Evolutionary conservation across 2,329 filamentous ascomycete genomes (phyloP).

Genomic region (Fusarium scirpi): DNA sequence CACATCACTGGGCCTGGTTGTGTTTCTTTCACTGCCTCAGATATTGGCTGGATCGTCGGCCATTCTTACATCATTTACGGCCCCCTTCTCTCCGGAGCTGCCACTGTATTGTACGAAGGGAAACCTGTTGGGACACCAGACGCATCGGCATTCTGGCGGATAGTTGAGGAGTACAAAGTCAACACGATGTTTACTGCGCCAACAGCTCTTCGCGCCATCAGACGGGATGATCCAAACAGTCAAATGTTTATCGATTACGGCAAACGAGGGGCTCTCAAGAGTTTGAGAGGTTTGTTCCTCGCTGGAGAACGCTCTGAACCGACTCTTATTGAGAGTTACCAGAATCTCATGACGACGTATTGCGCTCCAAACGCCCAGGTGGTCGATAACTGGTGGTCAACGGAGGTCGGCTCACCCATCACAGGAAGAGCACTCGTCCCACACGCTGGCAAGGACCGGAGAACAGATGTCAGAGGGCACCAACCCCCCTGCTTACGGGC

Average conservation of each 20-base stretch:
- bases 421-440: slow-evolving; percentile 68
- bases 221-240: slow-evolving; percentile 85
- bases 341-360: slow-evolving; percentile 75
- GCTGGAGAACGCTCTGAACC: slow-evolving; percentile 93
- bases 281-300: slow-evolving; percentile 81
- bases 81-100: slow-evolving; percentile 84
- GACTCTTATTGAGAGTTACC: slow-evolving; percentile 84
- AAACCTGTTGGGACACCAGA: slow-evolving; percentile 92
- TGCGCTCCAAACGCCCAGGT: slow-evolving; percentile 70
- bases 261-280: slow-evolving; percentile 75
- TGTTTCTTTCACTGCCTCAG: slow-evolving; percentile 78
- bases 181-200: slow-evolving; percentile 89
- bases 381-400: slow-evolving; percentile 72
- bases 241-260: slow-evolving; percentile 72
- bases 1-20: slow-evolving; percentile 85
- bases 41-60: slow-evolving; percentile 84
- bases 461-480: slow-evolving; percentile 54
- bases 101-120: slow-evolving; percentile 92
- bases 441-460: slow-evolving; percentile 67
- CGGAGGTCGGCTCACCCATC: slow-evolving; percentile 69
- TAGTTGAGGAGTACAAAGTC: slow-evolving; percentile 86
- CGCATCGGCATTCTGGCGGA: slow-evolving; percentile 87
- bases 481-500: slow-evolving; percentile 73
- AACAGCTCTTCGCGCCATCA: slow-evolving; percentile 86
- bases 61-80: slow-evolving; percentile 90